Percentiles rank a stretch among this genome's conserved stretches.
phyloP scores from a whole-genome alignment of 495 filamentous ascomycete species.

The Annulohypoxylon nitens region DNA sequence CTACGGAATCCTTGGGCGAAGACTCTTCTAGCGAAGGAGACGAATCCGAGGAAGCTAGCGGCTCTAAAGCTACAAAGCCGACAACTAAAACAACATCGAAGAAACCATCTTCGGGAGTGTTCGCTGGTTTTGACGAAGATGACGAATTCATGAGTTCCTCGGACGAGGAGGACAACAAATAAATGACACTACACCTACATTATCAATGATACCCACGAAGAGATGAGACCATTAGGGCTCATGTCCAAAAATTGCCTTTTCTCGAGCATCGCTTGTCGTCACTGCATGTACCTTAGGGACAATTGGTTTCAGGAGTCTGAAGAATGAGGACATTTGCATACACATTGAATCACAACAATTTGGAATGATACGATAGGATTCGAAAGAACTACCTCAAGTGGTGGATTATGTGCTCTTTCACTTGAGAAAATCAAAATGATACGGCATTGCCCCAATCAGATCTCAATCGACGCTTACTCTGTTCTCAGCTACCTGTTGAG shows the following conservation, averaged over 20 bases:
- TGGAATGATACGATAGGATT: background rate
- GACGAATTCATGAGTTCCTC: constrained; percentile 89
- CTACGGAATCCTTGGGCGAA: constrained; percentile 57
- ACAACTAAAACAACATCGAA: constrained; percentile 55
- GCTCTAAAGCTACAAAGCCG: constrained; percentile 54
- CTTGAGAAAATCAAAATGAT: background rate
- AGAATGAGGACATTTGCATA: background rate
- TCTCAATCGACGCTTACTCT: background rate
- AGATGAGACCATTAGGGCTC: background rate
- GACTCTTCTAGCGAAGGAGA: constrained; percentile 56
- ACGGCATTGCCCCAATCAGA: background rate
- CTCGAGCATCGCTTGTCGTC: background rate
- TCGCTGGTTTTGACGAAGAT: constrained; percentile 91
- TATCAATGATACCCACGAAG: constrained; percentile 28
- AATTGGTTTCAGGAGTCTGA: background rate
- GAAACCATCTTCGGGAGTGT: constrained; percentile 66
- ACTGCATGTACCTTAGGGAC: background rate
- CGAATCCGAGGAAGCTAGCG: constrained; percentile 50
- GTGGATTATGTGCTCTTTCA: background rate
- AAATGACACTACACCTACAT: background rate
- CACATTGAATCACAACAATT: background rate
- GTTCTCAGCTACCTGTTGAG: background rate
- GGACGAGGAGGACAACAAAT: constrained; percentile 62
- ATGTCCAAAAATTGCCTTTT: background rate
- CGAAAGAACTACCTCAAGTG: background rate